phyloP scores from a whole-genome alignment of 768 basidiomycete species.

The Mycena galopus region DNA sequence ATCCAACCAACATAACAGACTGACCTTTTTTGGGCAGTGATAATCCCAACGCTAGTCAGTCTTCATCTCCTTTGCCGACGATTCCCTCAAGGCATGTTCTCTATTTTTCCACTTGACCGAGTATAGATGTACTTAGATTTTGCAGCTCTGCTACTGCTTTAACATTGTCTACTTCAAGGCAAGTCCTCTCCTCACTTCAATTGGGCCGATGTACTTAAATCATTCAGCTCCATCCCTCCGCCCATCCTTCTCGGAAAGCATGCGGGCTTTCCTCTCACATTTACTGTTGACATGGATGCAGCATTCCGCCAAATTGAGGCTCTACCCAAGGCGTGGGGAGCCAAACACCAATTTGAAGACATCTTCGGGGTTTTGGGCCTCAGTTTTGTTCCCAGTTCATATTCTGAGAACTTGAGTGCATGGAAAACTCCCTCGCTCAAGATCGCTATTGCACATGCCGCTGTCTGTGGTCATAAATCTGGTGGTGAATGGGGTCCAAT shows the following conservation, averaged over 20 bases:
- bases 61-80: too few relatives aligned
- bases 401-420: neutral
- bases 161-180: neutral
- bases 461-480: neutral
- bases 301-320: neutral
- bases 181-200: neutral
- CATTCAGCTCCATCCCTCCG: neutral
- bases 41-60: too few relatives aligned
- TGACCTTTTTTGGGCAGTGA: too few relatives aligned
- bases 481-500: slow-evolving; percentile 7
- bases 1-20: too few relatives aligned
- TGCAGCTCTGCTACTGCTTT: too few relatives aligned
- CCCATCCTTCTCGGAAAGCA: neutral
- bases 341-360: neutral
- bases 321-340: neutral
- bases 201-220: neutral
- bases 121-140: too few relatives aligned
- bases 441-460: neutral
- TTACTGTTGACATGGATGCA: slow-evolving; percentile 8
- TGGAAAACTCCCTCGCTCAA: neutral
- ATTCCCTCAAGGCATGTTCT: too few relatives aligned
- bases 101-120: too few relatives aligned
- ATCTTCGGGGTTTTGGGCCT: neutral
- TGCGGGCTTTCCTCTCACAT: neutral
- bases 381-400: slow-evolving; percentile 1